Base-by-base conservation (phyloP, 2,329 filamentous ascomycete species). In the Diaporthe velutina region DNA sequence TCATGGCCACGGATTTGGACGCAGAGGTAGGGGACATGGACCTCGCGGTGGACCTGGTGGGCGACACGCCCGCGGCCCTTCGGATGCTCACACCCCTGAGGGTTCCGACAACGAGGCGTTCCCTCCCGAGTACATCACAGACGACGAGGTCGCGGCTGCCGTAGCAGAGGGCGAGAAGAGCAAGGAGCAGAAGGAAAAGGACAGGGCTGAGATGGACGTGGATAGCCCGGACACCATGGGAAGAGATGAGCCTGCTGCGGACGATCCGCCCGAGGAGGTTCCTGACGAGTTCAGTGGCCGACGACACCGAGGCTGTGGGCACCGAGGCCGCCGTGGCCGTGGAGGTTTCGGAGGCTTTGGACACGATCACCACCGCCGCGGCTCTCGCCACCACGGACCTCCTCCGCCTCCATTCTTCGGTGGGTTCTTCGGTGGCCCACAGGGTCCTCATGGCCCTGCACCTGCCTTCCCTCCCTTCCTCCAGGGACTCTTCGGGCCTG, bases 171-270 rank as follows among this genome's bases (percentile, higher is more conserved):
- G 58, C 15, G 74, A 73, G 30, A 67, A 45, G 55, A 45, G n/a
- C n/a, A 50, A 70, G 48, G 68, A 57, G 68, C 66, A 73, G 33
- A 75, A 76, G 30, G 74, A 77, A 40, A 75, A 80, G 60, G 68
- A 76, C 40, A 68, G 73, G 72, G 77, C 76, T 30, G 30, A 68
- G 33, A 54, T 52, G 64, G 64, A 68, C 13, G 45, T 68, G 77
- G 74, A 70, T 67, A 77, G 80, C 57, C 78, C 80, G 25, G 82
- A 84, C 58, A 83, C 84, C 30, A 84, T 82, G 67, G 73, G 80
- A 77, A 77, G 78, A 42, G 79, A 79, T 1, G 77, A 82, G 2
- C 70, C 57, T 4, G 50, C 45, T 33, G 58, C 57, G 28, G 82
- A 80, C 10, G 81, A 82, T 40, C 76, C 78, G 9, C 79, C 78